These are phyloP conservation scores for Tephrocybe rancida DNA, from an alignment of 768 basidiomycete species.

Conservation along the genomic window DNA sequence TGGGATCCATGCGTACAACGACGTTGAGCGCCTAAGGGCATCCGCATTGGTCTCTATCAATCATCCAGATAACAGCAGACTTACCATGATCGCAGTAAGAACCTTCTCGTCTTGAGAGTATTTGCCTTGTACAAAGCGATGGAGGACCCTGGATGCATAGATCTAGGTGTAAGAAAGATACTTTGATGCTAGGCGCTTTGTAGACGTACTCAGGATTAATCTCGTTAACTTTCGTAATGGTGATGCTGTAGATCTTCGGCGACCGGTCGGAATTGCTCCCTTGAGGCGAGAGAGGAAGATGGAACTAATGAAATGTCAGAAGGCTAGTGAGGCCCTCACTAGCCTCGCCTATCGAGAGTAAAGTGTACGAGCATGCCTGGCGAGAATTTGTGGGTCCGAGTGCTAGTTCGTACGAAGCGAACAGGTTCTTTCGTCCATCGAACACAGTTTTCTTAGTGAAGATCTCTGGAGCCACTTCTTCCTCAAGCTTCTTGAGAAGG, in stretches of 20 bases:
- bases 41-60: neutral
- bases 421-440: slow-evolving; percentile 64
- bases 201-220: slow-evolving; percentile 47
- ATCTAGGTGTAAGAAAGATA: neutral
- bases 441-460: slow-evolving; percentile 76
- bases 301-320: slow-evolving; percentile 13
- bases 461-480: slow-evolving; percentile 51
- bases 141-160: slow-evolving; percentile 48
- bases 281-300: slow-evolving; percentile 37
- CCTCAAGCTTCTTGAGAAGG: slow-evolving; percentile 65
- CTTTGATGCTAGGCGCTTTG: neutral
- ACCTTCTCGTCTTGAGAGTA: slow-evolving; percentile 73
- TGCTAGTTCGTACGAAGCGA: slow-evolving; percentile 11
- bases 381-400: slow-evolving; percentile 10
- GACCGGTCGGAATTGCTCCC: slow-evolving; percentile 34
- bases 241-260: slow-evolving; percentile 56
- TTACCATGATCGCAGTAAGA: slow-evolving; percentile 59
- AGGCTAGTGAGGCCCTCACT: too few relatives aligned
- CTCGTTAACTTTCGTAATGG: slow-evolving; percentile 56
- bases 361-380: slow-evolving; percentile 2
- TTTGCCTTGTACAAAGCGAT: slow-evolving; percentile 61
- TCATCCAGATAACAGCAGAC: slow-evolving; percentile 10
- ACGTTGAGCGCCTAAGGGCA: slow-evolving; percentile 65
- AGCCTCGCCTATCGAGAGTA: too few relatives aligned
- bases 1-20: slow-evolving; percentile 75